Percentiles rank a stretch among this genome's conserved stretches.
Conservation (phyloP, 208 protist genomes). For the Trypanosoma platydactyli region DNA sequence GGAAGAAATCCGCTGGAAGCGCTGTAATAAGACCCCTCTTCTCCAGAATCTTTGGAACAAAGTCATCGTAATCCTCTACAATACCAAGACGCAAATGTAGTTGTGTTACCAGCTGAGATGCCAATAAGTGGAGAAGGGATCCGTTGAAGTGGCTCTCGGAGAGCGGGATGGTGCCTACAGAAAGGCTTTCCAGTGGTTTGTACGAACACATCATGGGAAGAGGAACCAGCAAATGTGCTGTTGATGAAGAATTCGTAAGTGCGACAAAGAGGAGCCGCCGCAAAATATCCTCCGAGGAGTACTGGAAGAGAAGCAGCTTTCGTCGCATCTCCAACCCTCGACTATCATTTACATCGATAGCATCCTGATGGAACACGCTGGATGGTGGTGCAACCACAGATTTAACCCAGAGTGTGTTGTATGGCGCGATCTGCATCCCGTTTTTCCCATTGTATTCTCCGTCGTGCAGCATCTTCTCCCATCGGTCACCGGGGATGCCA, state of each 20-base stretch:
- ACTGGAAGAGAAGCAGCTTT: slow-evolving; percentile 23
- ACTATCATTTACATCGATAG: slow-evolving; percentile 6
- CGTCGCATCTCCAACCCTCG: slow-evolving; percentile 13
- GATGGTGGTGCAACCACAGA: slow-evolving; percentile 49
- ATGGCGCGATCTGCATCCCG: slow-evolving; percentile 24
- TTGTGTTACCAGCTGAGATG: slow-evolving; percentile 39
- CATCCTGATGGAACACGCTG: slow-evolving; percentile 17
- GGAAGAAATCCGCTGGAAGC: slow-evolving; percentile 72
- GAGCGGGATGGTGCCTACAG: slow-evolving; percentile 3
- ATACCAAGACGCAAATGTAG: slow-evolving; percentile 71
- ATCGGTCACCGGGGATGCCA: slow-evolving; percentile 15
- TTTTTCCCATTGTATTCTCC: not conserved
- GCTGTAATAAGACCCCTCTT: slow-evolving; percentile 74
- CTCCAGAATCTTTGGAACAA: slow-evolving; percentile 70
- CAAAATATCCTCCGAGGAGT: slow-evolving; percentile 32
- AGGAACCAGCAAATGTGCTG: slow-evolving; percentile 49
- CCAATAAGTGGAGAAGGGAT: slow-evolving; percentile 39
- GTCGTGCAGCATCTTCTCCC: slow-evolving; percentile 12
- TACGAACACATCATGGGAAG: slow-evolving; percentile 29
- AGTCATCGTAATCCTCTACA: slow-evolving; percentile 91
- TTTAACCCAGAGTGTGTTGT: slow-evolving; percentile 77
- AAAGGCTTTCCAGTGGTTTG: slow-evolving; percentile 20
- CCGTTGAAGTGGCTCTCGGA: slow-evolving; percentile 11
- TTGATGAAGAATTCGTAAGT: slow-evolving; percentile 40
- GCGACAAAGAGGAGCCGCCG: slow-evolving; percentile 44